Evolutionary conservation across 2,329 filamentous ascomycete species (phyloP).

Genomic region (Diaporthe vaccinii): DNA sequence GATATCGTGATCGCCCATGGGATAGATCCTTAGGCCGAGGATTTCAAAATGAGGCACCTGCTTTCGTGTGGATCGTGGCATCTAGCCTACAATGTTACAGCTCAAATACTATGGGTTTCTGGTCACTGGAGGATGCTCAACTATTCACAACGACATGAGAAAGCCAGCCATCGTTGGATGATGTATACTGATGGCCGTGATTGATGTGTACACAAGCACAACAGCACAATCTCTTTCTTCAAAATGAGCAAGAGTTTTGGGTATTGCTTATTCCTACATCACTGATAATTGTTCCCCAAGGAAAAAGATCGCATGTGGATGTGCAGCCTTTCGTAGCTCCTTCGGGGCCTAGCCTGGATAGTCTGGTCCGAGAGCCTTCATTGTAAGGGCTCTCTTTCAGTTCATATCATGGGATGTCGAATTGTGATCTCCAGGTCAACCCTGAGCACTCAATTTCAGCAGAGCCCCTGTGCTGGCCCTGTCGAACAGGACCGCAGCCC

Average conservation of each 20-base stretch:
- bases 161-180: not conserved
- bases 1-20: not conserved
- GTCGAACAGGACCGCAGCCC: not conserved
- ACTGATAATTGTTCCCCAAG: not conserved
- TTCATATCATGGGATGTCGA: not conserved
- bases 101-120: not conserved
- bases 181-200: not conserved
- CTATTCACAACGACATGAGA: not conserved
- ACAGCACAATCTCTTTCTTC: not conserved
- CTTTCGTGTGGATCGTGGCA: not conserved
- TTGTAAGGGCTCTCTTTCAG: not conserved
- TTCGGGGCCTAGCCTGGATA: not conserved
- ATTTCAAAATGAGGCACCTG: not conserved
- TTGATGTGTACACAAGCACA: not conserved
- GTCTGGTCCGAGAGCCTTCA: not conserved
- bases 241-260: too few relatives aligned
- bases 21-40: accelerated
- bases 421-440: not conserved
- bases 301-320: not conserved
- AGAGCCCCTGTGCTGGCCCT: too few relatives aligned
- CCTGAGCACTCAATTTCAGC: not conserved
- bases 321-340: not conserved
- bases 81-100: not conserved
- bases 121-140: not conserved
- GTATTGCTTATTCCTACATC: not conserved